Evolutionary conservation across 768 basidiomycete species (phyloP).

Genomic region (Neoboletus subvelutipes): DNA sequence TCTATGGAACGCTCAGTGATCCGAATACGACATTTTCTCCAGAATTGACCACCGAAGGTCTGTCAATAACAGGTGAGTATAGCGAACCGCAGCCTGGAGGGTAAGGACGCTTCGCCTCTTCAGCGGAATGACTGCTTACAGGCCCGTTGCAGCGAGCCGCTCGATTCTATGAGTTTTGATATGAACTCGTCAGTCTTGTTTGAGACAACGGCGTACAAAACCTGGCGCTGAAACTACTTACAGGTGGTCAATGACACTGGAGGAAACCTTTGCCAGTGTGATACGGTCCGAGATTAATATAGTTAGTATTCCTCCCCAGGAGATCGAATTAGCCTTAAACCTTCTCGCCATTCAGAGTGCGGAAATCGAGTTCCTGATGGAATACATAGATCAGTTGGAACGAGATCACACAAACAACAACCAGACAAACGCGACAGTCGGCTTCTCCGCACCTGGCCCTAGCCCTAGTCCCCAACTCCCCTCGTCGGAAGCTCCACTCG

Average conservation of each 20-base stretch:
- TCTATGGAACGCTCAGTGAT: too few species aligned
- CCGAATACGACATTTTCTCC: too few species aligned
- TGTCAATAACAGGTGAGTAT: background rate
- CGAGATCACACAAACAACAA: background rate
- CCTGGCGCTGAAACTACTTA: background rate
- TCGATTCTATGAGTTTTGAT: background rate
- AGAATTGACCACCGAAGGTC: background rate
- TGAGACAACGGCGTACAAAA: background rate
- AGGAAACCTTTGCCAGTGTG: background rate
- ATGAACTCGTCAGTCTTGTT: conserved; percentile 2
- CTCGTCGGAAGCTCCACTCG: background rate
- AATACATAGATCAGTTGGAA: background rate
- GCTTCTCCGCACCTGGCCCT: background rate
- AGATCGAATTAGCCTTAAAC: background rate
- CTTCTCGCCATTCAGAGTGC: background rate
- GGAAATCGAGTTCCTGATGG: background rate
- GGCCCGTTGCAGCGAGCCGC: background rate
- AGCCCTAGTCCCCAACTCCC: background rate
- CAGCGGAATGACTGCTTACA: background rate
- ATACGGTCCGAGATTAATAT: background rate
- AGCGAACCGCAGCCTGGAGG: background rate
- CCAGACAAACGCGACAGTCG: background rate
- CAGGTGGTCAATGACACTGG: conserved; percentile 1
- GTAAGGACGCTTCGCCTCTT: background rate
- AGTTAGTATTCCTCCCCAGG: background rate